phyloP scores from a whole-genome alignment of 257 asterid genomes.

The Nicotiana obtusifolia region DNA sequence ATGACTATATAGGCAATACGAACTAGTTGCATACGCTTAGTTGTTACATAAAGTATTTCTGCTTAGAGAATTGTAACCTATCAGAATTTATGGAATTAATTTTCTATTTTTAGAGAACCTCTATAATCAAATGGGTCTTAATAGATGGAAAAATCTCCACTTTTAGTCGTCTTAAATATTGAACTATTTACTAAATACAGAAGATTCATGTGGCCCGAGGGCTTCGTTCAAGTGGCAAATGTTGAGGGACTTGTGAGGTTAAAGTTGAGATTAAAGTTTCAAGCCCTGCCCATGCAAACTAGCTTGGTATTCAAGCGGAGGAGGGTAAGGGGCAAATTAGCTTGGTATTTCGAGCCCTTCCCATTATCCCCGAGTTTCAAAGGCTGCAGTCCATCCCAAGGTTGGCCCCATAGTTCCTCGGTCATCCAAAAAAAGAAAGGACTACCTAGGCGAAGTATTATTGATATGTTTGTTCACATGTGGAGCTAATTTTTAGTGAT shows the following conservation, averaged over 20 bases:
- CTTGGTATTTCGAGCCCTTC: too few species aligned
- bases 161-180: not conserved
- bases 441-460: too few species aligned
- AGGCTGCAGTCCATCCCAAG: too few species aligned
- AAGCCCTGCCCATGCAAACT: too few species aligned
- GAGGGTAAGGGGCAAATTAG: too few species aligned
- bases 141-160: not conserved
- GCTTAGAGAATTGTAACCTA: not conserved
- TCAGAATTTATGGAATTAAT: not conserved
- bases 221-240: too few species aligned
- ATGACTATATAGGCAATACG: not conserved
- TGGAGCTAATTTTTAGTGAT: not conserved
- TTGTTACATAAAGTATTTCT: not conserved
- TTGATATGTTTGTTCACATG: not conserved
- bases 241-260: too few species aligned
- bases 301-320: too few species aligned
- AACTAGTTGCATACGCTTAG: not conserved
- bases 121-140: not conserved
- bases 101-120: not conserved
- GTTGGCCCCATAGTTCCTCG: too few species aligned
- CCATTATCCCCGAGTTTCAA: too few species aligned
- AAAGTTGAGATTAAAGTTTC: too few species aligned
- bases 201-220: not conserved
- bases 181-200: not conserved
- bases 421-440: too few species aligned